phyloP scores from a whole-genome alignment of 306 rosid genomes.

The Betula pendula region DNA sequence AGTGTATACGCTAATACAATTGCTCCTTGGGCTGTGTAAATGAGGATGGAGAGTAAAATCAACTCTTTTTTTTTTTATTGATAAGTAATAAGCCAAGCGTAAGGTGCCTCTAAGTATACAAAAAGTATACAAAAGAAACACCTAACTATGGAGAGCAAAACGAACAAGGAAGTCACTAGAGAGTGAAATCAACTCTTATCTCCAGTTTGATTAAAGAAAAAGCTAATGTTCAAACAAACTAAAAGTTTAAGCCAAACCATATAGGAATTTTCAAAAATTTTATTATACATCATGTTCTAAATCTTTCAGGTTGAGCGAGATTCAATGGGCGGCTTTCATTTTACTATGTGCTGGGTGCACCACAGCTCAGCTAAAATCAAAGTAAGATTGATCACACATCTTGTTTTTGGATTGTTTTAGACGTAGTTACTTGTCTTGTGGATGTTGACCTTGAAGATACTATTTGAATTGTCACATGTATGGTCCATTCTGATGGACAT shows the following conservation, averaged over 20 bases:
- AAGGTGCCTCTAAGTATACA: no score
- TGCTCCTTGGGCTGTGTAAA: background rate
- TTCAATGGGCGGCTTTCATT: conserved; percentile 98
- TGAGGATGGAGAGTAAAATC: background rate
- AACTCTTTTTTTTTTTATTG: no score
- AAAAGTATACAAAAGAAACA: no score
- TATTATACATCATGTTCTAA: conserved; percentile 27
- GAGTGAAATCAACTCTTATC: background rate
- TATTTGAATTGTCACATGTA: conserved; percentile 15
- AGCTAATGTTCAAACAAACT: background rate
- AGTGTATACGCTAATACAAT: background rate
- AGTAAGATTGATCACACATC: conserved; percentile 48
- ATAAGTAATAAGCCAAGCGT: no score
- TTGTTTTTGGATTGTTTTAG: conserved; percentile 1
- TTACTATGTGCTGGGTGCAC: conserved; percentile 93
- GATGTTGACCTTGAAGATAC: conserved; percentile 24
- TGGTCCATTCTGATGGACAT: conserved; percentile 19
- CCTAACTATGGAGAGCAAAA: no score
- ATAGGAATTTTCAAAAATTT: background rate
- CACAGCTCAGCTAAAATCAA: conserved; percentile 85
- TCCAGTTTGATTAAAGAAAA: conserved; percentile 14
- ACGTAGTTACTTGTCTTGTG: conserved; percentile 1
- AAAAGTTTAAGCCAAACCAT: background rate
- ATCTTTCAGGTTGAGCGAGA: conserved; percentile 80
- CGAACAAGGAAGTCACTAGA: no score